A percentile compares a stretch with the other conserved stretches of the same genome.
These are phyloP conservation scores for Pestalotiopsis sp. DNA, from an alignment of 2,329 filamentous ascomycete genomes.

Conservation along the genomic window DNA sequence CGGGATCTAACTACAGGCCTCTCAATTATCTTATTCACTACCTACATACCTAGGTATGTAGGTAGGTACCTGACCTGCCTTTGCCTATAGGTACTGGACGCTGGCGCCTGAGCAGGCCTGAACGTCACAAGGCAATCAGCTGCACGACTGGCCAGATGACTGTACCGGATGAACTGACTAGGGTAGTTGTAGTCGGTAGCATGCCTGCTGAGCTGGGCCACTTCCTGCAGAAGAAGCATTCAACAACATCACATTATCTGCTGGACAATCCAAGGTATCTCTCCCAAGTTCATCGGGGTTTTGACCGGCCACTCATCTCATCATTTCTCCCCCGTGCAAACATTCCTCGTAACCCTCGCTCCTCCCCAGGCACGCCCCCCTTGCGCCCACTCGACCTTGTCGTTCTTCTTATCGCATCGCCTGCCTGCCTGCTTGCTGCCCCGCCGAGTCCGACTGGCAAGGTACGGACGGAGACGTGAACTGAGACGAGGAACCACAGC, in stretches of 20 bases:
- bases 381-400: neutral
- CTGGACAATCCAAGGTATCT: neutral
- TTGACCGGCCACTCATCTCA: neutral
- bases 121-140: conserved; percentile 9
- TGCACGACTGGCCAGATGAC: conserved; percentile 4
- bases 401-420: neutral
- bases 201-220: neutral
- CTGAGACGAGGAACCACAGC: no score
- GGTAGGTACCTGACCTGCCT: no score
- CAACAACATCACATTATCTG: neutral
- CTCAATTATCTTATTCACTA: no score
- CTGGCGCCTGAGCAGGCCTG: neutral
- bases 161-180: neutral
- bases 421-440: neutral
- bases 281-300: neutral
- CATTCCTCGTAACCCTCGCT: neutral
- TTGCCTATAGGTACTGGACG: no score
- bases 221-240: neutral
- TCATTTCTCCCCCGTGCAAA: neutral
- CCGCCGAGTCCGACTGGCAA: neutral
- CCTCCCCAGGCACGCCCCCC: neutral
- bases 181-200: neutral
- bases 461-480: no score
- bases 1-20: no score
- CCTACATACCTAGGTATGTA: no score